phyloP scores from a whole-genome alignment of 2,329 filamentous ascomycete species.

The Penicillium psychrosexuale region DNA sequence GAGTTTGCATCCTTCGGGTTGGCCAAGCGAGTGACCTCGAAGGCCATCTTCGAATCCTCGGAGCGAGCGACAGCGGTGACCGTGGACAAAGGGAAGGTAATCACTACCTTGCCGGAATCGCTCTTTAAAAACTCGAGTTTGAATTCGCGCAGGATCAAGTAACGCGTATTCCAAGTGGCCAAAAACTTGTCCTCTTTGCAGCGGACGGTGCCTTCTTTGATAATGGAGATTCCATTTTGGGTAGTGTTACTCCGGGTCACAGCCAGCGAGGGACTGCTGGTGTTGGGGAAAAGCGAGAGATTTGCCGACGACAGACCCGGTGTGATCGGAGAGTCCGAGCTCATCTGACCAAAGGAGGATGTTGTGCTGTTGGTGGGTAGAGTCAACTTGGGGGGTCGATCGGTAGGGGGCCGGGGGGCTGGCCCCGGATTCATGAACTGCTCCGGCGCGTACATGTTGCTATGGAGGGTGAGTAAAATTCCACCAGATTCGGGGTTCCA shows the following conservation, averaged over 20 bases:
- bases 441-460: constrained; percentile 59
- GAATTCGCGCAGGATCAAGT: constrained; percentile 86
- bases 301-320: constrained; percentile 44
- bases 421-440: constrained; percentile 97
- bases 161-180: constrained; percentile 89
- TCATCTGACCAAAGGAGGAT: constrained; percentile 68
- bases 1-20: constrained; percentile 58
- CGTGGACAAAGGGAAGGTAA: constrained; percentile 79
- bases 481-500: not conserved
- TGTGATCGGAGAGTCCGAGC: constrained; percentile 63
- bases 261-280: constrained; percentile 68
- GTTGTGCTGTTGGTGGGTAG: constrained; percentile 67
- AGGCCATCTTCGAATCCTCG: constrained; percentile 85
- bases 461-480: constrained; percentile 10
- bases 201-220: constrained; percentile 60
- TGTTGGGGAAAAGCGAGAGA: constrained; percentile 63
- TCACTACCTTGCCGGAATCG: constrained; percentile 81
- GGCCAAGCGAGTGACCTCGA: constrained; percentile 78
- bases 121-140: constrained; percentile 93
- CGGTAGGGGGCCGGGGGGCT: constrained; percentile 82
- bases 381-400: constrained; percentile 71
- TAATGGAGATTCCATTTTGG: constrained; percentile 66
- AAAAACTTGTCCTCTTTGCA: constrained; percentile 75
- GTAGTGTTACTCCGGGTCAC: constrained; percentile 58
- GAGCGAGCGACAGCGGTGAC: constrained; percentile 88